Percentiles rank a stretch among this genome's conserved stretches.
Evolutionary conservation across 2,329 filamentous ascomycete species (phyloP).

Genomic region (Phaeosphaeriaceae sp.): DNA sequence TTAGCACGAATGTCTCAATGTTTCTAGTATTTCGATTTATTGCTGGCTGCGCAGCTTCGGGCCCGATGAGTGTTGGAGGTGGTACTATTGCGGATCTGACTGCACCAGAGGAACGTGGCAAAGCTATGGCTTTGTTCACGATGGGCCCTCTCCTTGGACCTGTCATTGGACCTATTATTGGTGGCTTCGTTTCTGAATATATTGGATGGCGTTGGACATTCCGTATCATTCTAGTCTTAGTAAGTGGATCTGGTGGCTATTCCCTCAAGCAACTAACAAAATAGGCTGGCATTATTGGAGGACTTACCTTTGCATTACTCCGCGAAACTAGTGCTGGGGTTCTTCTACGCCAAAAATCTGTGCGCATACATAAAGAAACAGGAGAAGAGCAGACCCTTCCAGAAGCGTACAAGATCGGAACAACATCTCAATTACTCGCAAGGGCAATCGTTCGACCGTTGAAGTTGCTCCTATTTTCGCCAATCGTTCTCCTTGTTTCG

Average conservation of each 20-base stretch:
- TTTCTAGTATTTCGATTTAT: conserved; percentile 60
- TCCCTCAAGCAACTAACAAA: too few relatives aligned
- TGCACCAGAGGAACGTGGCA: conserved; percentile 23
- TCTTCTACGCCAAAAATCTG: conserved; percentile 44
- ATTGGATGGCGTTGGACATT: conserved; percentile 26
- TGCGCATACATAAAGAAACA: conserved; percentile 31
- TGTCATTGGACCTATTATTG: conserved; percentile 22
- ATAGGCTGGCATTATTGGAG: not conserved
- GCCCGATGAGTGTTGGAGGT: too few relatives aligned
- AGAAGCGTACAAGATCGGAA: too few relatives aligned
- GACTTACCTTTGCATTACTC: conserved; percentile 49
- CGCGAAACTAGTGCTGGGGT: conserved; percentile 34
- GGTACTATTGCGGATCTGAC: conserved; percentile 33
- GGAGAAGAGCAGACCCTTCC: conserved; percentile 29
- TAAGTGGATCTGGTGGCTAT: too few relatives aligned
- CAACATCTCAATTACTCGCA: too few relatives aligned
- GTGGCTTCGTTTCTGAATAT: conserved; percentile 19
- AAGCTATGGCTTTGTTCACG: conserved; percentile 26
- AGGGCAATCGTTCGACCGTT: conserved; percentile 24
- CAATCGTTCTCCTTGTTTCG: conserved; percentile 58
- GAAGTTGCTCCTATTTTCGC: conserved; percentile 54
- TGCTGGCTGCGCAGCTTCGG: conserved; percentile 14
- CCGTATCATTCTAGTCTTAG: conserved; percentile 1
- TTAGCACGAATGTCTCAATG: conserved; percentile 51
- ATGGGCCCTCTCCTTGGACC: conserved; percentile 26